Percentiles rank a stretch among this genome's conserved stretches.
These are phyloP conservation scores for Helianthus tuberosus DNA, from an alignment of 129 eudicot species.

Conservation along the genomic window DNA sequence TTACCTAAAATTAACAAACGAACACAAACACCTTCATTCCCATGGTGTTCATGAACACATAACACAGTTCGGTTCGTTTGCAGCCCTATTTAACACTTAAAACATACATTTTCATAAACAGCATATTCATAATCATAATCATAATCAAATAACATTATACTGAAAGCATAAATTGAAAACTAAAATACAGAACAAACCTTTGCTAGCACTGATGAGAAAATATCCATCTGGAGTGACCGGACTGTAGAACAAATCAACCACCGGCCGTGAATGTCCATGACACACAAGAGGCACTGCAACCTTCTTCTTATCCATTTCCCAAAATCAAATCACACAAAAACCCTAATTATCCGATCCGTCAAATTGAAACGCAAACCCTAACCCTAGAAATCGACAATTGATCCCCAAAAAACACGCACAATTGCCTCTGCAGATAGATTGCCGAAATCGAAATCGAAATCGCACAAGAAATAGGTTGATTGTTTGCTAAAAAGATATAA, in stretches of 20 bases:
- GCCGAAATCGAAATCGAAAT: background rate
- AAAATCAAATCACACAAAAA: slow-evolving; percentile 25
- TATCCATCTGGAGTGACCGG: slow-evolving; percentile 73
- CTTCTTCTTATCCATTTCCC: slow-evolving; percentile 59
- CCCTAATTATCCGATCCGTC: slow-evolving; percentile 20
- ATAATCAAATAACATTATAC: background rate
- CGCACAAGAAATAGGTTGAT: slow-evolving; percentile 18
- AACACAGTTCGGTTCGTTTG: too few species aligned
- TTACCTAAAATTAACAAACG: too few species aligned
- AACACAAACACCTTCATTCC: too few species aligned
- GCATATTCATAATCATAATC: background rate
- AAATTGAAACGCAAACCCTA: slow-evolving; percentile 2
- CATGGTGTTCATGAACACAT: too few species aligned
- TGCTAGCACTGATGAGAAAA: slow-evolving; percentile 78
- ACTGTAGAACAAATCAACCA: slow-evolving; percentile 72
- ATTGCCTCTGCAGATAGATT: slow-evolving; percentile 28
- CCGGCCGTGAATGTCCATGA: slow-evolving; percentile 76
- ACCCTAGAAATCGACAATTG: slow-evolving; percentile 41
- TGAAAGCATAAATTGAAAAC: background rate
- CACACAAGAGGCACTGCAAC: slow-evolving; percentile 63
- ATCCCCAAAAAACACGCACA: slow-evolving; percentile 32
- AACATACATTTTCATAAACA: background rate
- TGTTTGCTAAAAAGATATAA: slow-evolving; percentile 17
- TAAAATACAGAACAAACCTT: slow-evolving; percentile 38
- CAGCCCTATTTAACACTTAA: too few species aligned